Evolutionary conservation across 2,329 filamentous ascomycete genomes (phyloP).

Genomic region (Calonectria naviculata): DNA sequence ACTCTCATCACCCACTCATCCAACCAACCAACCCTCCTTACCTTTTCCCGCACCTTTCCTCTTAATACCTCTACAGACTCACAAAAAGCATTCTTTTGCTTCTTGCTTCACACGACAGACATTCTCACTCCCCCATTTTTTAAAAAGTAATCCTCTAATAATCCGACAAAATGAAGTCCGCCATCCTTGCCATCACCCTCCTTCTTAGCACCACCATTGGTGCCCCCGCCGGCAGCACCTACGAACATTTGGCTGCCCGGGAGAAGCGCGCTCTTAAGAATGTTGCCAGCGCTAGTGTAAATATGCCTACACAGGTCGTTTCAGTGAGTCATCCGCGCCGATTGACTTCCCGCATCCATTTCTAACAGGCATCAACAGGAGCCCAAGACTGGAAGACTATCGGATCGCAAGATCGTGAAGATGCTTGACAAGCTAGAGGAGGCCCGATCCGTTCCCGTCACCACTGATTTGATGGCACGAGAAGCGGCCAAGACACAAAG

Average conservation of each 20-base stretch:
- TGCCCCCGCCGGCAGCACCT: constrained; percentile 7
- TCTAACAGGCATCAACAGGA: background rate
- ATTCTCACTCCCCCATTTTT: background rate
- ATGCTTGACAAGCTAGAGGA: constrained; percentile 2
- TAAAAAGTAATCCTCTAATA: background rate
- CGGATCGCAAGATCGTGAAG: background rate
- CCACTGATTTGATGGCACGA: background rate
- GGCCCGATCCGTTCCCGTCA: background rate
- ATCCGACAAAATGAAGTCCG: constrained; percentile 9
- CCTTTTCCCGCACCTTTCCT: background rate
- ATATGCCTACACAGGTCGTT: background rate
- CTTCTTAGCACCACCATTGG: constrained; percentile 7
- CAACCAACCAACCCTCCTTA: background rate
- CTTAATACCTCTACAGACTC: background rate
- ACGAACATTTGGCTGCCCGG: background rate
- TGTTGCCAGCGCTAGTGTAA: background rate
- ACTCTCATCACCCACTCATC: background rate
- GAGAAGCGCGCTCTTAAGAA: background rate
- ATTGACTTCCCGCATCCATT: background rate
- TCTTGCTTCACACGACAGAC: background rate
- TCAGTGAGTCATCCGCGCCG: background rate
- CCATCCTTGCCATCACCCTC: constrained; percentile 4
- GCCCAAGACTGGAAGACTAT: background rate
- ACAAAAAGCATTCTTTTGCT: background rate
- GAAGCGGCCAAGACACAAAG: background rate